phyloP scores from a whole-genome alignment of 2,329 filamentous ascomycete species.

The Neodidymelliopsis sp. region DNA sequence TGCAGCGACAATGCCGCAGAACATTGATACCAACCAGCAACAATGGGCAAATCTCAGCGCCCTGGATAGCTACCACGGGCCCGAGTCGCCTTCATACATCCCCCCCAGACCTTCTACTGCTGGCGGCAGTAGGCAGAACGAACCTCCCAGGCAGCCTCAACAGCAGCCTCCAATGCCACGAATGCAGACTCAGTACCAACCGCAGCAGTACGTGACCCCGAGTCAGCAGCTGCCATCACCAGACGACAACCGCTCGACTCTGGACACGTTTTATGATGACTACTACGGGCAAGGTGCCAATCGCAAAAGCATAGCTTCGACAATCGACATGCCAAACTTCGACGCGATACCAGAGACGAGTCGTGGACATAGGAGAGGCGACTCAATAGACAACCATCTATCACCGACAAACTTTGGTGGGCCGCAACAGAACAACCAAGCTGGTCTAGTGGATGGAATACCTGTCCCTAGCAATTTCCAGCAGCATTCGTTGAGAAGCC shows the following conservation, averaged over 20 bases:
- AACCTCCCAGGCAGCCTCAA: constrained; percentile 28
- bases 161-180: constrained; percentile 43
- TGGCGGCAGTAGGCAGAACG: constrained; percentile 38
- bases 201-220: constrained; percentile 28
- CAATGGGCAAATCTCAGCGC: constrained; percentile 47
- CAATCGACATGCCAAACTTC: constrained; percentile 70
- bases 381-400: constrained; percentile 49
- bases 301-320: constrained; percentile 53
- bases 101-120: constrained; percentile 49
- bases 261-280: constrained; percentile 61
- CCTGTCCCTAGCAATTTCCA: constrained; percentile 31
- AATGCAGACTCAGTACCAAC: constrained; percentile 23
- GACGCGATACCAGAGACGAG: constrained; percentile 59
- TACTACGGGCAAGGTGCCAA: constrained; percentile 50
- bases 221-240: constrained; percentile 33
- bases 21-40: constrained; percentile 30
- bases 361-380: constrained; percentile 43
- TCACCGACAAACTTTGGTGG: constrained; percentile 21
- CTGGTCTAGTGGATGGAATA: constrained; percentile 6
- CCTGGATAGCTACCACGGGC: constrained; percentile 46
- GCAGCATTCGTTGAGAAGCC: constrained; percentile 62
- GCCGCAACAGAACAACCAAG: constrained; percentile 10
- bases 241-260: constrained; percentile 48
- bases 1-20: constrained; percentile 50
- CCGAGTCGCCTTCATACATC: constrained; percentile 44